Evolutionary conservation across 106 monocot genomes (phyloP).

Genomic region (Apostasia ramifera): DNA sequence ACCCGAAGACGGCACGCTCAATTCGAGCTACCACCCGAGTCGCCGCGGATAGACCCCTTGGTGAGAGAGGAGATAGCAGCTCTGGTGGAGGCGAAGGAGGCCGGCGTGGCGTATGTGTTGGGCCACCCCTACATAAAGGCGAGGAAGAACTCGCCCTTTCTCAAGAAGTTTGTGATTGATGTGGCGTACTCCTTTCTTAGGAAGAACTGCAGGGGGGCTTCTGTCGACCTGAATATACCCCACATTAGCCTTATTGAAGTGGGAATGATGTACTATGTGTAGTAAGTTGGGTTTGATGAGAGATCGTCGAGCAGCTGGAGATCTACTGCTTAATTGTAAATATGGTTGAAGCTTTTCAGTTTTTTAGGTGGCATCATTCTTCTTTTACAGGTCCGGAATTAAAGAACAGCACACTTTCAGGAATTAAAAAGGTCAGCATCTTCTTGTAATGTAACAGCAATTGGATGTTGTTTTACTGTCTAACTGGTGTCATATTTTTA

Average conservation of each 20-base stretch:
- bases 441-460: no score
- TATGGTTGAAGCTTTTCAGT: not conserved
- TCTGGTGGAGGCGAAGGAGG: constrained; percentile 37
- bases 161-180: constrained; percentile 47
- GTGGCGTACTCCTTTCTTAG: constrained; percentile 81
- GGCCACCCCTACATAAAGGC: constrained; percentile 51
- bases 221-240: constrained; percentile 72
- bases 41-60: constrained; percentile 11
- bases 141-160: constrained; percentile 32
- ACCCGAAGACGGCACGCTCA: constrained; percentile 16
- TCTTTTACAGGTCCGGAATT: no score
- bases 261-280: constrained; percentile 94
- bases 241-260: constrained; percentile 92
- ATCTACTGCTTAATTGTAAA: not conserved
- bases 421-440: no score
- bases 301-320: not conserved
- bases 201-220: constrained; percentile 90
- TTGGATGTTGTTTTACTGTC: no score
- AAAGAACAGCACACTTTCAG: no score
- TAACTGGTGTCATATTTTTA: no score
- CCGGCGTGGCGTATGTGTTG: constrained; percentile 73
- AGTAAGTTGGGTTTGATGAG: constrained; percentile 1
- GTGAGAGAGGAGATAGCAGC: constrained; percentile 27
- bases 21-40: constrained; percentile 25
- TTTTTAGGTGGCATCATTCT: no score